Evolutionary conservation across 2,329 filamentous ascomycete species (phyloP), one percentile per base, ranked within the genome.

Genomic region (Penicillium brasilianum): DNA sequence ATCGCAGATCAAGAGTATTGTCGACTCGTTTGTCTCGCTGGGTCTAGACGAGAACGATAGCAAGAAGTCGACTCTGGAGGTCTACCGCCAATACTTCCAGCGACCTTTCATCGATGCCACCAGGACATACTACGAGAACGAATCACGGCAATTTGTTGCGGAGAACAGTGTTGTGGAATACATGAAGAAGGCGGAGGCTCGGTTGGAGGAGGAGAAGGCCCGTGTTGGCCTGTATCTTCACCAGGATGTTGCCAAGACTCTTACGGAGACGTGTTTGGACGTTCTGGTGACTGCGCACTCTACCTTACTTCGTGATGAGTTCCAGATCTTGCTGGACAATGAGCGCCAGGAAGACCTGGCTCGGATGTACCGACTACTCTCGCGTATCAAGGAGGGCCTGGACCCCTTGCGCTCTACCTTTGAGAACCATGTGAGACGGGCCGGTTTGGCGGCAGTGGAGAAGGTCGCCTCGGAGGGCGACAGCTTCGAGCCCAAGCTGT

Each of bases 151-250:
- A 65, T 99, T 99, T 74, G 88, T 99, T 36, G 91, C 93, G 11
- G 94, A 98, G 77, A 99, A 99, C 76, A 96, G 91, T 65, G 93
- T 99, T 4, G 93, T 99, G 36, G 95, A 99, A 74, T 99, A 98
- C 80, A 98, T 99, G 95, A 98, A 98, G 84, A 99, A 99, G 85
- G 96, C 95, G 0, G 94, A 98, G 79, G 80, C 87, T 44, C 89
- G 95, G 34, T 80, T 99, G 62, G 87, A 92, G 8, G 95, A 99
- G 78, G 95, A 99, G 78, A 95, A 96, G 80, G 92, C 94, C 74
- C 91, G 95, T 28, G 95, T 99, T 10, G 88, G 88, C 66, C 87
- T 98, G 73, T 99, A 96, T 73, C 84, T 99, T 49, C 92, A 98
- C 72, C 87, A 88, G 37, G 95, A 99, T 77, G 97, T 98, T 60